Base-by-base conservation (phyloP, 73 alveolate genomes). In the Paramecium sexaurelia region DNA sequence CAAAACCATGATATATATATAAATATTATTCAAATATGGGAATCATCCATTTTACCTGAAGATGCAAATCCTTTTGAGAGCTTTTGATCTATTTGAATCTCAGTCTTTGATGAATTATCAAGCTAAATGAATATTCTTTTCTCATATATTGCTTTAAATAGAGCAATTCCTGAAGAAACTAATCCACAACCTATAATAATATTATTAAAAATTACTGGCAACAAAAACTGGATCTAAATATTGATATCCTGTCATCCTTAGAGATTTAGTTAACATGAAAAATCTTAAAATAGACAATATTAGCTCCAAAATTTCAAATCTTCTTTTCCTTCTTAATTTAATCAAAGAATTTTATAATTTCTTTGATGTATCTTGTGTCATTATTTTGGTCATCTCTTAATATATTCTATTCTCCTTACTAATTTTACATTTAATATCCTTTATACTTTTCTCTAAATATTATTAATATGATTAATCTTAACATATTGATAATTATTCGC, bases 161-260 rank as follows among this genome's bases (percentile, higher is more conserved):
- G 13, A 6, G 90, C 90, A 2, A 78, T 39, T 3, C 90, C 71
- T 22, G 90, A 37, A 5, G 90, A 78, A 9, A 43, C 90, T 24
- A 78, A 78, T 13, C 90, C 90, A 78, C 90, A 78, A 15, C 24
- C 90, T 78, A 78, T 22, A 0, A 35, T 32, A 26, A 22, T 41
- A 27, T 78, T 40, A 13, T 33, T 71, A 29, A 3, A 13, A 13
- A 43, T 71, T 71, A 78, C 90, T 26, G 15, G 96, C 95, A 1
- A 95, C 96, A 82, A 92, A 95, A 20, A 92, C 93, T 1, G 97
- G 97, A 56, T 95, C 95, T 15, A 95, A 56, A 71, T 88, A 82
- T 55, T 84, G 27, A 91, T 95, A 93, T 3, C 96, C 96, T 5
- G 89, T 45, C 43, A 92, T 55, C 78, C 85, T 95, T 45, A 95